Evolutionary conservation across 331 rosid genomes (phyloP).

Genomic region (Quercus tomentella): DNA sequence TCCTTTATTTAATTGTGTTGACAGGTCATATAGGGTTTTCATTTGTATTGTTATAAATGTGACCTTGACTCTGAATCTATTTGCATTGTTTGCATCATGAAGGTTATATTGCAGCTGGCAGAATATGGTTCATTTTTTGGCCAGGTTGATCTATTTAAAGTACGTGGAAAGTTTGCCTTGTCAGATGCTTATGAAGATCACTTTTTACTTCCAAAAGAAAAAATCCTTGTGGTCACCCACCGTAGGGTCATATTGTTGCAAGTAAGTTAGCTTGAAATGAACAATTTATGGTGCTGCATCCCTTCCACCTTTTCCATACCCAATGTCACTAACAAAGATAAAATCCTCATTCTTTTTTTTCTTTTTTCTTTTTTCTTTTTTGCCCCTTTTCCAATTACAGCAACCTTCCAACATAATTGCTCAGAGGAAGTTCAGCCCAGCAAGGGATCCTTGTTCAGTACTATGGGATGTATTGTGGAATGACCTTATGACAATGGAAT

Average conservation of each 20-base stretch:
- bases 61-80: background rate
- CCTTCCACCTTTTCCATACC: background rate
- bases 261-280: conserved; percentile 44
- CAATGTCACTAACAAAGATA: background rate
- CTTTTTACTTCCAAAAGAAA: conserved; percentile 83
- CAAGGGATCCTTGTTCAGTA: conserved; percentile 90
- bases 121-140: conserved; percentile 96
- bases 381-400: conserved; percentile 36
- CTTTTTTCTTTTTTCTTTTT: background rate
- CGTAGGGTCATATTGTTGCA: conserved; percentile 85
- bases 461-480: conserved; percentile 92
- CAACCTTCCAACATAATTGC: conserved; percentile 85
- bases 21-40: background rate
- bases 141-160: conserved; percentile 98
- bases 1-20: background rate
- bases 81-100: conserved; percentile 35
- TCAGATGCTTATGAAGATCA: conserved; percentile 99
- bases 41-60: background rate
- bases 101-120: conserved; percentile 94
- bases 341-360: background rate
- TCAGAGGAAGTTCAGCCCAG: conserved; percentile 95
- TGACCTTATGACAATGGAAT: conserved; percentile 71
- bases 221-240: conserved; percentile 76
- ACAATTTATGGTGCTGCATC: conserved; percentile 1
- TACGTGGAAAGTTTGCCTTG: conserved; percentile 96